These are phyloP conservation scores for Cyberlindnera americana DNA, from an alignment of 805 yeast genomes.

Conservation along the genomic window DNA sequence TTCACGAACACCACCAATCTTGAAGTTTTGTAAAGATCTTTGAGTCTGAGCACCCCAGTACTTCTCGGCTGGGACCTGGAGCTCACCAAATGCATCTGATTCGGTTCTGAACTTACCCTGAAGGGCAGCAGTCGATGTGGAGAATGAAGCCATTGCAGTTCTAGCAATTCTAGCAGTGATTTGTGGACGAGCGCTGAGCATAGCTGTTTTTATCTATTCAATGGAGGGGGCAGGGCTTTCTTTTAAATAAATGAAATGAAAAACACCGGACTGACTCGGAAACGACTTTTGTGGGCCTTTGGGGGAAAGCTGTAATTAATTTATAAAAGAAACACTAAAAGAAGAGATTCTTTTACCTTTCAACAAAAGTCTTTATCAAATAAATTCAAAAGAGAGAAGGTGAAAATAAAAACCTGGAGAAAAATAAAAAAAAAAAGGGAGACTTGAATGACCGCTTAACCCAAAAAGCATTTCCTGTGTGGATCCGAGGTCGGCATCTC, in stretches of 20 bases:
- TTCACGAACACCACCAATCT: slow-evolving; percentile 91
- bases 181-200: slow-evolving; percentile 8
- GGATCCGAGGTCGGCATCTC: slow-evolving; percentile 1
- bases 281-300: not conserved
- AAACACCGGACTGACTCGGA: slow-evolving; percentile 1
- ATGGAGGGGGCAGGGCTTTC: not conserved
- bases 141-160: slow-evolving; percentile 7
- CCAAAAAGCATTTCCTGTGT: no score
- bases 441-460: no score
- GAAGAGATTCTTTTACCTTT: no score
- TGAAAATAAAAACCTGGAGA: not conserved
- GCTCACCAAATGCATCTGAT: slow-evolving; percentile 95
- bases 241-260: not conserved
- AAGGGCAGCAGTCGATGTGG: slow-evolving; percentile 11
- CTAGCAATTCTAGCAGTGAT: slow-evolving; percentile 1
- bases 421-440: no score
- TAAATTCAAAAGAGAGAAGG: not conserved
- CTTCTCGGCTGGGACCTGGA: slow-evolving; percentile 79
- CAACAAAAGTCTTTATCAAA: no score
- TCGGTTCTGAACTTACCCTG: slow-evolving; percentile 53
- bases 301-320: not conserved
- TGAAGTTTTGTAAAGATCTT: slow-evolving; percentile 89
- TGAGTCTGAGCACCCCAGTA: slow-evolving; percentile 99
- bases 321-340: no score
- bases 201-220: not conserved